Evolutionary conservation across 2,329 filamentous ascomycete species (phyloP).

Genomic region (Pestalotiopsis sp.): DNA sequence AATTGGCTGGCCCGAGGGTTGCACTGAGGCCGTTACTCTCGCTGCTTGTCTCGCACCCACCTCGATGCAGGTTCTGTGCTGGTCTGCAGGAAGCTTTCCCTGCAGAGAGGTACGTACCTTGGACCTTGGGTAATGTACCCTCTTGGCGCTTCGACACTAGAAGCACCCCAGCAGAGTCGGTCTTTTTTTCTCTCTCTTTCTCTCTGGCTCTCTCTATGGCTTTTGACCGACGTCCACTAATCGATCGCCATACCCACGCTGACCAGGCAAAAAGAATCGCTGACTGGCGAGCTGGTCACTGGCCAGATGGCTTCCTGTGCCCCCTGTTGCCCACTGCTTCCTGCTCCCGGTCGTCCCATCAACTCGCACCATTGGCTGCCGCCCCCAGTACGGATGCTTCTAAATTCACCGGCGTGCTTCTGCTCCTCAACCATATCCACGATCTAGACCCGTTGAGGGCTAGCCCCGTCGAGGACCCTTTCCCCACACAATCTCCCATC

Average conservation of each 20-base stretch:
- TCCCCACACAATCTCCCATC: slow-evolving; percentile 27
- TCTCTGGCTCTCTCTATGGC: background rate
- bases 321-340: background rate
- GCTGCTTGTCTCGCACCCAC: slow-evolving; percentile 13
- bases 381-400: background rate
- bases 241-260: background rate
- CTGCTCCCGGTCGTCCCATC: slow-evolving; percentile 4
- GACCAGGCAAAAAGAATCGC: background rate
- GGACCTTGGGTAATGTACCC: too few relatives aligned
- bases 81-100: background rate
- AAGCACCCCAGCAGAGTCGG: background rate
- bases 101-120: background rate
- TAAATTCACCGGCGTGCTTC: background rate
- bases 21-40: slow-evolving; percentile 1
- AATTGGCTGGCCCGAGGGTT: slow-evolving; percentile 15
- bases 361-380: background rate
- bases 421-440: slow-evolving; percentile 46
- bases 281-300: background rate
- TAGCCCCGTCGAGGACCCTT: slow-evolving; percentile 24
- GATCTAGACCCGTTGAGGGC: slow-evolving; percentile 33
- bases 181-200: background rate
- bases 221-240: background rate
- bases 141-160: background rate
- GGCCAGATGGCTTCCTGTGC: background rate
- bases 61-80: slow-evolving; percentile 11